Evolutionary conservation across 345 rosid species (phyloP).

Genomic region (Gynandropsis gynandra): DNA sequence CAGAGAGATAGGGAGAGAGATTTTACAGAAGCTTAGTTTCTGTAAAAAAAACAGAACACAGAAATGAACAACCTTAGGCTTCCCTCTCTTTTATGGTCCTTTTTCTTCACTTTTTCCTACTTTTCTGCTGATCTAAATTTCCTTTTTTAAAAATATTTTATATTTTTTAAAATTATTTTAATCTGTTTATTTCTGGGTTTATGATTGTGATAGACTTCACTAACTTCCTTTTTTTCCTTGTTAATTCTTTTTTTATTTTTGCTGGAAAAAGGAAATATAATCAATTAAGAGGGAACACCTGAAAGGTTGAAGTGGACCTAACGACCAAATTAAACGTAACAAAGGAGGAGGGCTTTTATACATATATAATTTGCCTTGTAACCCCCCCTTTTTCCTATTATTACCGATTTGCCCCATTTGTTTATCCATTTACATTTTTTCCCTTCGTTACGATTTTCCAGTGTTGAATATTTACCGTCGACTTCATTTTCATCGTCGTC

Average conservation of each 20-base stretch:
- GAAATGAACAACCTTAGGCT: too few species aligned
- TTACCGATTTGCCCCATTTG: too few species aligned
- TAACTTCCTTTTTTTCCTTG: not conserved
- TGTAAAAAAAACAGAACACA: too few species aligned
- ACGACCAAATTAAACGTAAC: constrained; percentile 4
- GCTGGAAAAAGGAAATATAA: constrained; percentile 4
- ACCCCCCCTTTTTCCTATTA: too few species aligned
- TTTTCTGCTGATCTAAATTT: constrained; percentile 5
- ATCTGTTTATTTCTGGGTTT: not conserved
- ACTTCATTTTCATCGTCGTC: too few species aligned
- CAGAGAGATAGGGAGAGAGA: constrained; percentile 2
- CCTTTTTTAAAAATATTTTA: constrained; percentile 1
- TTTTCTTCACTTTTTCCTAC: constrained; percentile 4
- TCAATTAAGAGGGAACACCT: not conserved
- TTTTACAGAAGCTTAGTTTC: constrained; percentile 10
- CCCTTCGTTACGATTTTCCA: too few species aligned
- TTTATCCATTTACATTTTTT: too few species aligned
- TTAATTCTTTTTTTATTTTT: not conserved
- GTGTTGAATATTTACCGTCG: too few species aligned
- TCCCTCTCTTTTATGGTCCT: constrained; percentile 5
- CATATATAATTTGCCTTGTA: too few species aligned
- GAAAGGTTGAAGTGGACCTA: constrained; percentile 2
- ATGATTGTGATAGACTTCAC: not conserved
- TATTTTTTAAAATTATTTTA: too few species aligned
- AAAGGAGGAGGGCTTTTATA: too few species aligned